phyloP scores from a whole-genome alignment of 148 eudicot species.

The Cornus suecica region DNA sequence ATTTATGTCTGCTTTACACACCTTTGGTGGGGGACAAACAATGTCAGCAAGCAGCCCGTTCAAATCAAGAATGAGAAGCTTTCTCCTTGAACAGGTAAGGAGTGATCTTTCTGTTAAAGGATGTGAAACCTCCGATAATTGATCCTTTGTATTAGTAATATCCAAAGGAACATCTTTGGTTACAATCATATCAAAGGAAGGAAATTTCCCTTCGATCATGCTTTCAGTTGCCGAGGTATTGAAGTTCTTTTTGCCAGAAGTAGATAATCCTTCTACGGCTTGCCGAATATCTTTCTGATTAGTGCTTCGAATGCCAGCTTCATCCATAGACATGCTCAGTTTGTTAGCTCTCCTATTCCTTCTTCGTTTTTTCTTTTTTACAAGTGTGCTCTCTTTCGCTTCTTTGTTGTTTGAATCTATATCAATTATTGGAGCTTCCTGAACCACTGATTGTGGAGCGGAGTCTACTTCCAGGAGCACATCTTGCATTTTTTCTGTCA shows the following conservation, averaged over 20 bases:
- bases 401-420: too few relatives aligned
- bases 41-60: conserved; percentile 91
- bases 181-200: conserved; percentile 19
- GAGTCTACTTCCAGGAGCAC: too few relatives aligned
- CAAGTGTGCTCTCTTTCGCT: too few relatives aligned
- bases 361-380: background rate
- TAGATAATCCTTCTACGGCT: conserved; percentile 20
- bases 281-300: conserved; percentile 4
- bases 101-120: conserved; percentile 37
- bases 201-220: conserved; percentile 18
- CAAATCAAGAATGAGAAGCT: conserved; percentile 88
- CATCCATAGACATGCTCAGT: too few relatives aligned
- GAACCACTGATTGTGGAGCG: too few relatives aligned
- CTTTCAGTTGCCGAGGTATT: conserved; percentile 20
- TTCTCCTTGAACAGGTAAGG: conserved; percentile 34
- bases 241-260: conserved; percentile 13
- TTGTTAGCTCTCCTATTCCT: too few relatives aligned
- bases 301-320: background rate
- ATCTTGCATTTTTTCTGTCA: conserved; percentile 7
- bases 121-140: conserved; percentile 27
- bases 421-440: too few relatives aligned
- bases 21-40: conserved; percentile 63
- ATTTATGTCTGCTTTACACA: conserved; percentile 51
- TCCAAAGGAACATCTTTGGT: conserved; percentile 27
- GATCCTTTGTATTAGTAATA: conserved; percentile 22